phyloP scores from a whole-genome alignment of 768 basidiomycete genomes.

The Tricholoma bakamatsutake region DNA sequence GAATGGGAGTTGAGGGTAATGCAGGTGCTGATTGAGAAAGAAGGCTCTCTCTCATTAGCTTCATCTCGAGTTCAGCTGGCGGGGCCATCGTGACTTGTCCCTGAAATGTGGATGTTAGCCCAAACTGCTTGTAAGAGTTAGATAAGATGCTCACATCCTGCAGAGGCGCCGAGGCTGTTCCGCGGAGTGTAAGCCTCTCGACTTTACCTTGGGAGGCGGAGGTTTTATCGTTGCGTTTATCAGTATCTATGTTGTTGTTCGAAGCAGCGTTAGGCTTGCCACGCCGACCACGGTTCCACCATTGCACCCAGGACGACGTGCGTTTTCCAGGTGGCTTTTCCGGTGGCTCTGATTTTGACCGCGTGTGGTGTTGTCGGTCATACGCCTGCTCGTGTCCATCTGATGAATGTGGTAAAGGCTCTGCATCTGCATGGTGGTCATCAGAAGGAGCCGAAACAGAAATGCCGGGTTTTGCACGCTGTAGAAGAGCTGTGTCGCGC shows the following conservation, averaged over 20 bases:
- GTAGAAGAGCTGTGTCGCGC: conserved; percentile 42
- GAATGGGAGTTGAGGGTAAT: conserved; percentile 42
- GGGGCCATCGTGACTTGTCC: background rate
- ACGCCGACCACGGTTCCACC: conserved; percentile 70
- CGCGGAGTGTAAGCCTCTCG: conserved; percentile 16
- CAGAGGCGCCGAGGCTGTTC: conserved; percentile 22
- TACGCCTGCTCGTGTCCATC: conserved; percentile 18
- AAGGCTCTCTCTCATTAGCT: conserved; percentile 14
- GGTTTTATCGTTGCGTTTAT: background rate
- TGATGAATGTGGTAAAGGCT: conserved; percentile 16
- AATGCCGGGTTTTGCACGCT: conserved; percentile 18
- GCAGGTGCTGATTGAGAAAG: conserved; percentile 35
- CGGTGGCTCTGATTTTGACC: conserved; percentile 37
- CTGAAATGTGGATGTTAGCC: background rate
- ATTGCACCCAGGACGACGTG: conserved; percentile 71
- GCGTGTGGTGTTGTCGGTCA: conserved; percentile 18
- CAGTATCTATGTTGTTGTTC: conserved; percentile 11
- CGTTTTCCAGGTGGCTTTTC: conserved; percentile 31
- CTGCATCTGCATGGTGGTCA: conserved; percentile 23
- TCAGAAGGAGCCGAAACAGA: conserved; percentile 27
- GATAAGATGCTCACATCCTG: conserved; percentile 10
- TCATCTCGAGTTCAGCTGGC: conserved; percentile 1
- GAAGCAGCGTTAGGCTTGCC: conserved; percentile 17
- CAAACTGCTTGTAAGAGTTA: background rate
- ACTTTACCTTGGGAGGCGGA: background rate